phyloP scores from a whole-genome alignment of 2,329 filamentous ascomycete genomes.

The Diaporthe aspalathi region DNA sequence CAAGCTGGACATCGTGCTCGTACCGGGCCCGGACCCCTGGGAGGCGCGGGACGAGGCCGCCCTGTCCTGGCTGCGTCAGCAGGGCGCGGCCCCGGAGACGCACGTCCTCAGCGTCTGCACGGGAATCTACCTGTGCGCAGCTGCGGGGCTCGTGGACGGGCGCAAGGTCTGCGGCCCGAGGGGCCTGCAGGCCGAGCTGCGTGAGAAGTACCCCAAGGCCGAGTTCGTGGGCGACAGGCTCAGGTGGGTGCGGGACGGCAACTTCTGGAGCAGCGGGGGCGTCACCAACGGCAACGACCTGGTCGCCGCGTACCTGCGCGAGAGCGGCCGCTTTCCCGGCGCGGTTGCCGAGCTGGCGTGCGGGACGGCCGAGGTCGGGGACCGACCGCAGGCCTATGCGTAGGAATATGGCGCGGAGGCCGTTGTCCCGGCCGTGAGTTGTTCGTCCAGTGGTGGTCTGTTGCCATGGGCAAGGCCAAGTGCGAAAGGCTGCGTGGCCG shows the following conservation, averaged over 20 bases:
- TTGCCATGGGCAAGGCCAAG: constrained; percentile 39
- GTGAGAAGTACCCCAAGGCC: constrained; percentile 49
- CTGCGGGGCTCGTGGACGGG: constrained; percentile 60
- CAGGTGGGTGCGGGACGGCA: constrained; percentile 64
- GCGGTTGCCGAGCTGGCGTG: constrained; percentile 58
- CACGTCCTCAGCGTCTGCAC: constrained; percentile 66
- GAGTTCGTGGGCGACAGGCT: constrained; percentile 58
- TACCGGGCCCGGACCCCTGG: constrained; percentile 62
- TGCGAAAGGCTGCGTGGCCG: too few species aligned
- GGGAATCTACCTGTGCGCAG: constrained; percentile 60
- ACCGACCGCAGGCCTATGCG: constrained; percentile 57
- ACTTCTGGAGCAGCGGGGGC: constrained; percentile 66
- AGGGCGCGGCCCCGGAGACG: constrained; percentile 52
- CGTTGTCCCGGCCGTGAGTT: constrained; percentile 51
- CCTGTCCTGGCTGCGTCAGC: constrained; percentile 57
- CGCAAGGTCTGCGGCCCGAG: constrained; percentile 60
- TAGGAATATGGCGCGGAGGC: constrained; percentile 51
- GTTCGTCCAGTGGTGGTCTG: constrained; percentile 51
- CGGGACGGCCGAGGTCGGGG: constrained; percentile 60
- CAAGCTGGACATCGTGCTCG: constrained; percentile 61
- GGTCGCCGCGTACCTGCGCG: constrained; percentile 62
- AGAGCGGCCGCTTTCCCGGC: constrained; percentile 55
- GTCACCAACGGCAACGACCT: constrained; percentile 69
- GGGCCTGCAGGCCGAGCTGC: constrained; percentile 54
- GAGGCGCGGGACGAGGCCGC: constrained; percentile 48